Evolutionary conservation across 108 stramenopile species (phyloP), one percentile per base, ranked within the genome.

Genomic region (Cyclotella choctawhatcheeana): DNA sequence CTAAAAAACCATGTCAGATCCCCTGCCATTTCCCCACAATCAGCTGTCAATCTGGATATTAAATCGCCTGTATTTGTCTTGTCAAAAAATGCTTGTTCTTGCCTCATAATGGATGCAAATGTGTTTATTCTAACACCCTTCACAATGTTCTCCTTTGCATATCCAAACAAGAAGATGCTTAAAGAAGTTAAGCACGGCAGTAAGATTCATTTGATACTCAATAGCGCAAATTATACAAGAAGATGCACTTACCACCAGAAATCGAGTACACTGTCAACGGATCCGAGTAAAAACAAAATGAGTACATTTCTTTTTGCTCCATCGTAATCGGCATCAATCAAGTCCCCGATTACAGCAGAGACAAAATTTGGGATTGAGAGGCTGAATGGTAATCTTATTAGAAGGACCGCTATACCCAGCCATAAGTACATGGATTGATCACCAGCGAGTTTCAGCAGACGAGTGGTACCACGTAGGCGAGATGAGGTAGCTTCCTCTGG

Each of bases 1-100:
- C 96, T 86, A 56, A 94, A 94, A 70, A 94, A 92, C 95, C 96
- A 96, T 14, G 96, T 96, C 64, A 94, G 70, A 71, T 92, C 93
- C 1, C 59, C 91, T 37, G 87, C 89, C 95, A 90, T 93, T 82
- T 92, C 89, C 12, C 89, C 86, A 54, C 91, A 92, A 75, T 96
- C 96, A 18, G 88, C 83, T 58, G 83, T 92, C n/a, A 96, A 87
- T 25, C 96, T 83, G 12, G 89, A 90, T 21, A 88, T 73, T 48
- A 96, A 74, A 26, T 90, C 89, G 27, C 96, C 96, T 0, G 91
- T 84, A 10, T 84, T 84, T 45, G 79, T 70, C 30, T 30, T 64
- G 70, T 96, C 93, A 60, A 93, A 93, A 74, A 93, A 96, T 5
- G 77, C 87, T 45, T 92, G 76, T 26, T 96, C 96, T 81, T 91